Percentiles rank a stretch among this genome's conserved stretches.
phyloP scores from a whole-genome alignment of 345 rosid genomes.

The Gossypium bickii region DNA sequence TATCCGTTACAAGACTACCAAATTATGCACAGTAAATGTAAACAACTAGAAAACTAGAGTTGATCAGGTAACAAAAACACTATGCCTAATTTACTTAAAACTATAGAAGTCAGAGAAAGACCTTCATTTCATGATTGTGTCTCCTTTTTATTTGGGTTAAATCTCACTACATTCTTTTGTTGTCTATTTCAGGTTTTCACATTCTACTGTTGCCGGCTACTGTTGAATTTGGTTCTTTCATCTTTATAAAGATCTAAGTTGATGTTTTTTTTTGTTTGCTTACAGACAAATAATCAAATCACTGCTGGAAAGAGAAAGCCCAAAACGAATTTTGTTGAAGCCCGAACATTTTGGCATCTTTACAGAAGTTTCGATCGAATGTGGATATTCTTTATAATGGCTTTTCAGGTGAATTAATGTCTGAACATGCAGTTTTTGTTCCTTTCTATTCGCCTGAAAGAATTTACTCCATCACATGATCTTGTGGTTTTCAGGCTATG shows the following conservation, averaged over 20 bases:
- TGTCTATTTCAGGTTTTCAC: background rate
- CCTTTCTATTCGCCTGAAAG: conserved; percentile 14
- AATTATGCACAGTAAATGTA: background rate
- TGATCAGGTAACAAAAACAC: background rate
- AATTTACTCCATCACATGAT: conserved; percentile 15
- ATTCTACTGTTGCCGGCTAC: background rate
- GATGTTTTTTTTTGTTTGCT: conserved; percentile 1
- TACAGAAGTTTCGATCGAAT: conserved; percentile 91
- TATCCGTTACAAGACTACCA: background rate
- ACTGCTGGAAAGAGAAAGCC: conserved; percentile 57
- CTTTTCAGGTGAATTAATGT: conserved; percentile 64
- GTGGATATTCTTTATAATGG: conserved; percentile 91
- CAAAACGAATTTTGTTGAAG: conserved; percentile 97
- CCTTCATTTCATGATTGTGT: background rate
- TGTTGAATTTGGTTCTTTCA: background rate
- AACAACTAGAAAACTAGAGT: background rate
- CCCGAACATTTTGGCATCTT: conserved; percentile 91
- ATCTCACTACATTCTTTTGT: conserved; percentile 4
- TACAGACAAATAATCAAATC: conserved; percentile 55
- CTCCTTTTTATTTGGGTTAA: background rate
- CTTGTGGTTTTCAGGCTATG: conserved; percentile 67
- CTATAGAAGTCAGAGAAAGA: background rate
- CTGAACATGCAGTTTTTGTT: conserved; percentile 14
- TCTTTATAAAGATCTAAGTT: conserved; percentile 1
- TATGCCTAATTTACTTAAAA: background rate